Evolutionary conservation across 2,329 filamentous ascomycete genomes (phyloP), one percentile per base, ranked within the genome.

Genomic region (Colletotrichum noveboracense): DNA sequence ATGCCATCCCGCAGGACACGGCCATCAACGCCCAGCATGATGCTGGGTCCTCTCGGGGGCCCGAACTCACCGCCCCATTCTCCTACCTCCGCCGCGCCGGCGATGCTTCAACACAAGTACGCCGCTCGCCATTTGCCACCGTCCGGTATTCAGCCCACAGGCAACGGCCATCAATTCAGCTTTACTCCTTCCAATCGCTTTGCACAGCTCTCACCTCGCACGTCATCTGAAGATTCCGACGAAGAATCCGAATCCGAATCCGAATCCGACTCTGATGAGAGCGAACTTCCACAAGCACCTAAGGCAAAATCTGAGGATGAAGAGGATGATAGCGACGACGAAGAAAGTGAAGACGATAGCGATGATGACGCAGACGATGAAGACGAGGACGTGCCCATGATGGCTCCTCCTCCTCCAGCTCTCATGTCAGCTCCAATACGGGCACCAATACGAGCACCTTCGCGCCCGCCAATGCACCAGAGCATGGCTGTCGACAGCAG

Each of bases 51-150:
- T 73, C 81, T 83, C 14, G 70, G 78, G 78, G 83, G 85, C 72
- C 87, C 86, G 69, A 85, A 87, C 71, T 89, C 88, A 79, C 88
- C 87, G 77, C 87, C 87, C 55, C 86, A 87, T 66, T 88, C 87
- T 55, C 88, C 87, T 67, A 87, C 85, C 55, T 82, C 83, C 43
- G 69, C 80, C 66, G 83, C 83, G 70, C 84, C 84, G 71, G 26
- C 58, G 58, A 79, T 81, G 34, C 80, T 82, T 58, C 83, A 82
- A 78, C 84, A 83, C 75, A 81, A 66, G 61, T 75, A 76, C 80
- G 82, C 73, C 75, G 80, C 81, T 60, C 80, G 80, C 16, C 81
- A 80, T 76, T 78, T 83, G 79, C 79, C 83, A 72, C 78, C 80
- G 64, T 83, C 85, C 14, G 85, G 83, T 74, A 89, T 89, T 66